Base-by-base conservation (phyloP, 2,329 filamentous ascomycete genomes). In the Rhynchosporium agropyri region DNA sequence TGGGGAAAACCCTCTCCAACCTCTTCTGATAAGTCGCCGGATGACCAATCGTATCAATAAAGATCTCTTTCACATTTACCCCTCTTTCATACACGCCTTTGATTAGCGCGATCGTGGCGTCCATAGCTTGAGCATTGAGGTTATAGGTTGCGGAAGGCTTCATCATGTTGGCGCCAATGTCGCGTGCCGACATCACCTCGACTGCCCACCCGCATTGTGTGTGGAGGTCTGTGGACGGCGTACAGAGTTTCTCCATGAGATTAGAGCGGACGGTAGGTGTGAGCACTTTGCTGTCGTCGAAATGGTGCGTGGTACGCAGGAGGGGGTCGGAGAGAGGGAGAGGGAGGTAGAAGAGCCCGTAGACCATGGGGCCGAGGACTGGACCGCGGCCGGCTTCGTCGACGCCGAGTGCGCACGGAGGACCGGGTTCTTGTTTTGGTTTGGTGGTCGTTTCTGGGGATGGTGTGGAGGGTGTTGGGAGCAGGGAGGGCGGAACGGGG, bases 381-480 rank as follows among this genome's bases (percentile, higher is more conserved):
- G 94, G 94, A 1, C 94, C 94, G 72, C 94, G 87, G 51, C 94
- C 94, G 69, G 94, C 94, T 80, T 98, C 94, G 76, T 98, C 94
- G 57, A 98, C 89, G 66, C 94, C 94, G 28, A 98, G 83, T 26
- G 90, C 88, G 76, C 91, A 95, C 73, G 87, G 83, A 62, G 81
- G 83, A 20, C 75, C 77, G 50, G 77, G 71, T 64, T 48, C 51
- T 70, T 59, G 51, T 48, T 20, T 66, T 58, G 49, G 42, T 50
- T 56, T 26, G 49, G 31, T 53, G n/a, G 50, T 29, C 36, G 20
- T 31, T 26, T 28, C 20, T 20, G 40, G 29, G n/a, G 53, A 38
- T 20, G 53, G 40, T 13, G 60, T 51, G 66, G 48, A 20, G 62
- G 49, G 42, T 64, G 72, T 68, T 26, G 78, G 68, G 65, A 81